Conservation (phyloP, 2,329 filamentous ascomycete species). For the Diaporthe ilicicola region DNA sequence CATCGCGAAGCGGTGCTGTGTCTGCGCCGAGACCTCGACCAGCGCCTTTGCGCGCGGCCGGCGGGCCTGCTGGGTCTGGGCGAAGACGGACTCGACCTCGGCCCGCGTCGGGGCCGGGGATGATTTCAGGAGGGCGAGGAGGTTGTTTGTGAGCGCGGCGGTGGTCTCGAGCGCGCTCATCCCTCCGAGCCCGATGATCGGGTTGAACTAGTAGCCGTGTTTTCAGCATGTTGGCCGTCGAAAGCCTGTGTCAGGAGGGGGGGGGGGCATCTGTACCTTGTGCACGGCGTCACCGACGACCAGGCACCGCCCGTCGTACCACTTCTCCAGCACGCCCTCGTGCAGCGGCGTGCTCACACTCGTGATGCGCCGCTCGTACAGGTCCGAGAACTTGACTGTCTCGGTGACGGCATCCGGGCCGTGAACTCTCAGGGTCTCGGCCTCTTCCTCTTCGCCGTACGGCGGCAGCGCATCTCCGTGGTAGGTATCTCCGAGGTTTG, state of each 20-base stretch:
- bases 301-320: conserved; percentile 44
- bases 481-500: conserved; percentile 16
- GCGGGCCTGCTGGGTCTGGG: neutral
- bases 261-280: conserved; percentile 39
- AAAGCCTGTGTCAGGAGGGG: neutral
- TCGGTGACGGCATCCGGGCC: conserved; percentile 28
- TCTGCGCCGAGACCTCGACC: conserved; percentile 4
- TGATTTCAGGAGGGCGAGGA: neutral
- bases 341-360: conserved; percentile 45
- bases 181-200: conserved; percentile 8
- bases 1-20: conserved; percentile 21
- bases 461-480: conserved; percentile 33
- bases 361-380: conserved; percentile 30
- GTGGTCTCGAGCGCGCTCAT: conserved; percentile 13
- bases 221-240: too few species aligned
- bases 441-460: conserved; percentile 33
- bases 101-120: neutral
- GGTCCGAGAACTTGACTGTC: conserved; percentile 30
- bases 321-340: conserved; percentile 45
- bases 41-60: conserved; percentile 11
- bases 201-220: conserved; percentile 16
- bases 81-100: conserved; percentile 7
- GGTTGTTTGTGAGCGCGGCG: conserved; percentile 18
- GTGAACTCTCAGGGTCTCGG: conserved; percentile 7
- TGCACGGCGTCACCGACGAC: conserved; percentile 45